Conservation (phyloP, 2,329 filamentous ascomycete genomes). For the Ampelomyces quisqualis region DNA sequence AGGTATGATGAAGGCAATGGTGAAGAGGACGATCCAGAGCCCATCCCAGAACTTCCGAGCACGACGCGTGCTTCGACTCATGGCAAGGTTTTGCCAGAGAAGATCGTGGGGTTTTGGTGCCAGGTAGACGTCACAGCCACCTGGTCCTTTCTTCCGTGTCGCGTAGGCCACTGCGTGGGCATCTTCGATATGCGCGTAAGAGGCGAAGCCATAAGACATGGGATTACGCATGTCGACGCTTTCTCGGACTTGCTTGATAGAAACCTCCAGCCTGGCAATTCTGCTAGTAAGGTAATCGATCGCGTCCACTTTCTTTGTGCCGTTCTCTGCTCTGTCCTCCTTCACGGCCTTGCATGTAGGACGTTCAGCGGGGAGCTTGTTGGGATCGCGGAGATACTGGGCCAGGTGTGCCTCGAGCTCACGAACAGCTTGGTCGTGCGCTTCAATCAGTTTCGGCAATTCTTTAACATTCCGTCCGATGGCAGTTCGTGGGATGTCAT, state of each 20-base stretch:
- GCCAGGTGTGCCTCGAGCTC: conserved; percentile 80
- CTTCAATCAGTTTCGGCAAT: conserved; percentile 77
- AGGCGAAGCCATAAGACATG: conserved; percentile 90
- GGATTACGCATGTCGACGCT: conserved; percentile 86
- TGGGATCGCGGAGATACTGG: conserved; percentile 79
- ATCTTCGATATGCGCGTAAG: conserved; percentile 82
- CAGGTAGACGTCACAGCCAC: conserved; percentile 72
- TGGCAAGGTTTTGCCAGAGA: conserved; percentile 89
- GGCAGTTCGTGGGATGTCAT: conserved; percentile 72
- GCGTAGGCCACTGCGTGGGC: conserved; percentile 81
- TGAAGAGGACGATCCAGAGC: conserved; percentile 78
- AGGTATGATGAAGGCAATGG: conserved; percentile 80
- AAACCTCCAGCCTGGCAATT: conserved; percentile 75
- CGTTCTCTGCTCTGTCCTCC: conserved; percentile 65
- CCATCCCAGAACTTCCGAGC: conserved; percentile 77
- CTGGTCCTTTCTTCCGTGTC: conserved; percentile 74
- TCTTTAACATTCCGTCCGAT: conserved; percentile 91
- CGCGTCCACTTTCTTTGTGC: conserved; percentile 79
- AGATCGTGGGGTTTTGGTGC: conserved; percentile 88
- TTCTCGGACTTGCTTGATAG: conserved; percentile 79
- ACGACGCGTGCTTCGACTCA: conserved; percentile 66
- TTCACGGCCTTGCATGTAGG: conserved; percentile 78
- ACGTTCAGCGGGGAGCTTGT: conserved; percentile 71
- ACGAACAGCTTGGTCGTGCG: conserved; percentile 78
- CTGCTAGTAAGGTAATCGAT: conserved; percentile 89